phyloP scores from a whole-genome alignment of 306 rosid species.

The Lithocarpus polystachyus region DNA sequence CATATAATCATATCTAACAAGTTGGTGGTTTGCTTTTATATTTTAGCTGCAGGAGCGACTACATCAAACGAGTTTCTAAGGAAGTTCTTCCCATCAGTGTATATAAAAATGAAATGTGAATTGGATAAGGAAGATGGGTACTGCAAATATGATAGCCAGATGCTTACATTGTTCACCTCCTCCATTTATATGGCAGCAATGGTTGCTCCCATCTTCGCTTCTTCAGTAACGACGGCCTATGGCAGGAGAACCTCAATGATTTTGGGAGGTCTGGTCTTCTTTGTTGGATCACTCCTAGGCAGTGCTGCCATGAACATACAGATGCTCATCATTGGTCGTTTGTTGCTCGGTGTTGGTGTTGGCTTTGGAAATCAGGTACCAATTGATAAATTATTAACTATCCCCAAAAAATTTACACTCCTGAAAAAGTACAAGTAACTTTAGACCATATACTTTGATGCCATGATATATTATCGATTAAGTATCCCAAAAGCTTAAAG shows the following conservation, averaged over 20 bases:
- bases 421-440: too few relatives aligned
- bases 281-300: conserved; percentile 26
- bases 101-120: neutral
- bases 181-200: conserved; percentile 42
- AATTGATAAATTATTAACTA: neutral
- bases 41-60: conserved; percentile 36
- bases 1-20: neutral
- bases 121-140: neutral
- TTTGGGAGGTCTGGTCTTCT: conserved; percentile 22
- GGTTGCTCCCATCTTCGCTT: conserved; percentile 38
- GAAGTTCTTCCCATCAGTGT: conserved; percentile 28
- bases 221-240: conserved; percentile 22
- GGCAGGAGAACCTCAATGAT: conserved; percentile 43
- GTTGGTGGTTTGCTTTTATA: neutral
- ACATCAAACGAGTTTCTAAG: conserved; percentile 27
- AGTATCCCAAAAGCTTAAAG: too few relatives aligned
- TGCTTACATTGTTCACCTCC: conserved; percentile 35
- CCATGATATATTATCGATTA: too few relatives aligned
- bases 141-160: conserved; percentile 31
- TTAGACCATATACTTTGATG: too few relatives aligned
- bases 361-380: conserved; percentile 46
- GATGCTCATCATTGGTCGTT: conserved; percentile 36
- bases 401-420: too few relatives aligned
- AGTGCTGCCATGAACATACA: conserved; percentile 3
- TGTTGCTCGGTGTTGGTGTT: conserved; percentile 34